Evolutionary conservation across 1,284 basidiomycete genomes (phyloP), one percentile per base, ranked within the genome.

Genomic region (Fomitopsis palustris): DNA sequence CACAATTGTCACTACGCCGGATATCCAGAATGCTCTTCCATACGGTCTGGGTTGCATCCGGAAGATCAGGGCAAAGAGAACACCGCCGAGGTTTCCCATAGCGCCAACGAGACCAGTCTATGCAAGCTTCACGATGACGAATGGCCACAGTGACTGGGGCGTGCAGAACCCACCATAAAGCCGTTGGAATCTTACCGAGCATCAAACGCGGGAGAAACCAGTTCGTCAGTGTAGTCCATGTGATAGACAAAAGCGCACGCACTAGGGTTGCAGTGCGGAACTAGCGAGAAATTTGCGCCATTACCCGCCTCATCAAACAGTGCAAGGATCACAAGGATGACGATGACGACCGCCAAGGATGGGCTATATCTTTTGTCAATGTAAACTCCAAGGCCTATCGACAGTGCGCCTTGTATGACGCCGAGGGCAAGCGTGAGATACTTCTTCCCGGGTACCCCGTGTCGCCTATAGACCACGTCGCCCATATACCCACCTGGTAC

Each of bases 81-180:
- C 73, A 1, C 83, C 84, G 3, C 84, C 84, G 1, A 83, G 62
- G 62, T 83, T 84, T 12, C 84, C 84, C 56, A 78, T 74, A 3
- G 70, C 77, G 3, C 84, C 83, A 0, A 84, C 82, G 23, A 83
- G 69, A 4, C 83, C 83, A 27, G 75, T 78, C 77, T 74, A 53
- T 25, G 56, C 4, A 25, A 33, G 17, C 9, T 23, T 21, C 31
- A 43, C 29, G 25, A 56, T 42, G 35, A 21, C 19, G 33, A 27
- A 33, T 21, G 23, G 31, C n/a, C 16, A 51, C 23, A 21, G 41
- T 17, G 35, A 33, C 12, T 9, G 19, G 37, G 52, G 16, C 19
- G 37, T n/a, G 12, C 12, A 31, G 21, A 7, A 60, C 55, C 17
- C n/a, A 72, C 72, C 73, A 75, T 75, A 53, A 75, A 67, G 4